A percentile compares a stretch with the other conserved stretches of the same genome.
Conservation (phyloP, 306 rosid genomes). For the Lupinus albus region DNA sequence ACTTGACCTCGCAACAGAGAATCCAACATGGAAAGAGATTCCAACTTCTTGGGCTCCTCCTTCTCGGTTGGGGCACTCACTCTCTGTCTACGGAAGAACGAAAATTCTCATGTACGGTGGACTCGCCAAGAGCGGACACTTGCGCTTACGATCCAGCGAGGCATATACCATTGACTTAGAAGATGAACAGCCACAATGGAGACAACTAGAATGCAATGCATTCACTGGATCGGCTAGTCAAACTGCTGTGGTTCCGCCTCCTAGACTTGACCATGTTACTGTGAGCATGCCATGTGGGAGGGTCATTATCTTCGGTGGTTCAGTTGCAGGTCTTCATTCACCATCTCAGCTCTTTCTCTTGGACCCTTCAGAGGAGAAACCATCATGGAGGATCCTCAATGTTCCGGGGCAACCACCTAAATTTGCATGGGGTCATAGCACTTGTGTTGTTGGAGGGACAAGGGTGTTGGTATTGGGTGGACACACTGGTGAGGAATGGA, state of each 20-base stretch:
- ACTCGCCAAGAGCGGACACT: conserved; percentile 92
- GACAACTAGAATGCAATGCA: conserved; percentile 75
- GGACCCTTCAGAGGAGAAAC: conserved; percentile 97
- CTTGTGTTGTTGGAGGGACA: conserved; percentile 96
- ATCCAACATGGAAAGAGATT: conserved; percentile 92
- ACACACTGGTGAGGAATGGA: conserved; percentile 59
- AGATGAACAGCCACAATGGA: conserved; percentile 83
- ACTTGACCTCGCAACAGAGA: conserved; percentile 69
- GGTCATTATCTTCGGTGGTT: neutral
- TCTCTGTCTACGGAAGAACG: conserved; percentile 83
- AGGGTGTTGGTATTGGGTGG: conserved; percentile 84
- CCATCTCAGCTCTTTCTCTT: conserved; percentile 61
- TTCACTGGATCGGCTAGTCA: conserved; percentile 79
- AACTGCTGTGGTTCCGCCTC: conserved; percentile 86
- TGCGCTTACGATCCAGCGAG: conserved; percentile 83
- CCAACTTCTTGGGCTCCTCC: conserved; percentile 89
- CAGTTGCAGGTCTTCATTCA: no score
- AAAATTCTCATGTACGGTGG: conserved; percentile 97
- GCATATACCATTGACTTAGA: conserved; percentile 85
- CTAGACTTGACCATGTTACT: conserved; percentile 94
- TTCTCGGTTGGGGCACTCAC: conserved; percentile 90
- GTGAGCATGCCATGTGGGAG: conserved; percentile 99
- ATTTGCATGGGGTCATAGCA: conserved; percentile 98
- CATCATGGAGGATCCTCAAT: conserved; percentile 91
- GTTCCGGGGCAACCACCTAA: conserved; percentile 96